These are phyloP conservation scores for Phytophthora colocasiae DNA, from an alignment of 352 stramenopile species.

Conservation along the genomic window DNA sequence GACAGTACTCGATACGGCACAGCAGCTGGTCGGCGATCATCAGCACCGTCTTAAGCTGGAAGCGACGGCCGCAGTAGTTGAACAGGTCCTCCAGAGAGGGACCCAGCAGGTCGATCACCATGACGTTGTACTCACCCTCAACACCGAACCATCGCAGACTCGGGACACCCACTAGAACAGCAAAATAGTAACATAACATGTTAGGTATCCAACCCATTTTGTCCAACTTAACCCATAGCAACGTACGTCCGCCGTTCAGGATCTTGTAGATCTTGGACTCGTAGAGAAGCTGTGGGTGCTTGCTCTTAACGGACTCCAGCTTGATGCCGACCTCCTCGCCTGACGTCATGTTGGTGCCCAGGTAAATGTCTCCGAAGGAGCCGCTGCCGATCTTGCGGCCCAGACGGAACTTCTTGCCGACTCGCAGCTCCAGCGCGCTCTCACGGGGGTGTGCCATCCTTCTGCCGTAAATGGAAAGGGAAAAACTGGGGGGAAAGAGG, in stretches of 20 bases:
- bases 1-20: conserved; percentile 87
- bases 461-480: conserved; percentile 11
- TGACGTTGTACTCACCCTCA: conserved; percentile 99
- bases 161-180: conserved; percentile 94
- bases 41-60: conserved; percentile 96
- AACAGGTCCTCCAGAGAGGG: conserved; percentile 93
- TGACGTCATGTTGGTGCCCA: conserved; percentile 99
- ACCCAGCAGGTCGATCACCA: conserved; percentile 99
- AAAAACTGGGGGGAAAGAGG: conserved; percentile 23
- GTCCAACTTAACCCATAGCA: not conserved
- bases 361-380: conserved; percentile 99
- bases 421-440: conserved; percentile 95
- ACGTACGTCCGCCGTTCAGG: conserved; percentile 98
- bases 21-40: conserved; percentile 93
- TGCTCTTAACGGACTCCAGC: conserved; percentile 97
- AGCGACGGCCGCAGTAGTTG: conserved; percentile 89
- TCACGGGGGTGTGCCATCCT: conserved; percentile 76
- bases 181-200: conserved; percentile 24
- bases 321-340: conserved; percentile 99
- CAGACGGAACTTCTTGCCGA: conserved; percentile 99
- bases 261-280: conserved; percentile 99
- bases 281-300: conserved; percentile 99
- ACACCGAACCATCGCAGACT: conserved; percentile 99
- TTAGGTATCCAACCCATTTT: conserved; percentile 6
- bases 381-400: conserved; percentile 99